Conservation (phyloP, 495 filamentous ascomycete species). For the Penicillium odoratum region DNA sequence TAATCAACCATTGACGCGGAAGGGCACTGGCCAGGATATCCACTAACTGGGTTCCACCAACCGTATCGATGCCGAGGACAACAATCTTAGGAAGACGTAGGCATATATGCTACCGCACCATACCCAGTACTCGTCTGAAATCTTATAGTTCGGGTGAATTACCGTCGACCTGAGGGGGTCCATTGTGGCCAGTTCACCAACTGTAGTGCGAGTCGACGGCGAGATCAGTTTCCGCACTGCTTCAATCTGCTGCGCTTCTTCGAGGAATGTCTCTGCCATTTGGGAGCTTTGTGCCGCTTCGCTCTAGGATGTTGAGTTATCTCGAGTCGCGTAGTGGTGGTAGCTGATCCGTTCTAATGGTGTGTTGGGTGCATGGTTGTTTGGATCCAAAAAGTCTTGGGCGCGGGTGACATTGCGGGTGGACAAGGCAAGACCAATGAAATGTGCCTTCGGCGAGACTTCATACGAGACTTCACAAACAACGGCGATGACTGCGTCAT, state of each 20-base stretch:
- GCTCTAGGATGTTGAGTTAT: too few species aligned
- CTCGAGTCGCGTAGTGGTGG: too few species aligned
- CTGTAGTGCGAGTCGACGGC: too few species aligned
- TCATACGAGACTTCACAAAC: too few species aligned
- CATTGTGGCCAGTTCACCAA: slow-evolving; percentile 11
- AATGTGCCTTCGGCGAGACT: slow-evolving; percentile 9
- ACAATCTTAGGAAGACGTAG: slow-evolving; percentile 8
- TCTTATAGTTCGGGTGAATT: slow-evolving; percentile 1
- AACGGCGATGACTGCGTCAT: slow-evolving; percentile 7
- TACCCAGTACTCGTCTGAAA: slow-evolving; percentile 10
- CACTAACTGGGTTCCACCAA: slow-evolving; percentile 13
- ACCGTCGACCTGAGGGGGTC: slow-evolving; percentile 6
- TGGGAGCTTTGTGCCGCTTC: too few species aligned
- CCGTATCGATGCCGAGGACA: slow-evolving; percentile 9
- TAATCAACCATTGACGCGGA: slow-evolving; percentile 12
- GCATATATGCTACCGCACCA: slow-evolving; percentile 11
- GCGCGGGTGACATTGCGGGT: slow-evolving; percentile 12
- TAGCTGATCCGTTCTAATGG: too few species aligned
- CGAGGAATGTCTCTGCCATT: too few species aligned
- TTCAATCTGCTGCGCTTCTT: too few species aligned
- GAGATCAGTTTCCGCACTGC: too few species aligned
- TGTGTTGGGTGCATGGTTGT: slow-evolving; percentile 6
- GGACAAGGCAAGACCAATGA: slow-evolving; percentile 10
- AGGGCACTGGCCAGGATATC: slow-evolving; percentile 14
- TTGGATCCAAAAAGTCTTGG: slow-evolving; percentile 6